Evolutionary conservation across 1,284 basidiomycete genomes (phyloP).

Genomic region (Ceratobasidium sp.): DNA sequence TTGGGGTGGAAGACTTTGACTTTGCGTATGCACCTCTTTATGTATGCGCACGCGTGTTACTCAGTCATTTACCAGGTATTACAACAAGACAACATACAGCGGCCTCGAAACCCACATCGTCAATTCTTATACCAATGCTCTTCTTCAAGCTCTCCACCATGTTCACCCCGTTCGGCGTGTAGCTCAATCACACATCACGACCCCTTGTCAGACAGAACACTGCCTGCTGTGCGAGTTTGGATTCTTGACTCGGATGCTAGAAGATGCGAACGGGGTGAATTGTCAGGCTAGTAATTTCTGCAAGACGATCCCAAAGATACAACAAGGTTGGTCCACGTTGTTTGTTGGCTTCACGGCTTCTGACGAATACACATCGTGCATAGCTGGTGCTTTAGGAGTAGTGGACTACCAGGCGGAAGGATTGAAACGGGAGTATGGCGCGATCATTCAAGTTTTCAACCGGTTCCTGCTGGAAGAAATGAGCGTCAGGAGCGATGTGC

Average conservation of each 20-base stretch:
- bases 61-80: slow-evolving; percentile 72
- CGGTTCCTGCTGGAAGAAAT: slow-evolving; percentile 91
- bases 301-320: slow-evolving; percentile 84
- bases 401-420: slow-evolving; percentile 89
- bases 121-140: slow-evolving; percentile 96
- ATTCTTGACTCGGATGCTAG: slow-evolving; percentile 95
- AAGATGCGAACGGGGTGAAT: slow-evolving; percentile 93
- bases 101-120: slow-evolving; percentile 97
- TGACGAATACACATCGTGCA: slow-evolving; percentile 62
- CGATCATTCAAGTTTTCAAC: slow-evolving; percentile 95
- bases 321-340: slow-evolving; percentile 70
- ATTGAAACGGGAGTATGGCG: slow-evolving; percentile 80
- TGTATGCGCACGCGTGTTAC: background rate
- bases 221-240: slow-evolving; percentile 97
- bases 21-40: slow-evolving; percentile 75
- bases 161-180: slow-evolving; percentile 81
- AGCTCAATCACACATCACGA: slow-evolving; percentile 92
- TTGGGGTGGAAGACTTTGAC: slow-evolving; percentile 99
- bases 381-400: slow-evolving; percentile 86
- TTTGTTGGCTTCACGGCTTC: background rate
- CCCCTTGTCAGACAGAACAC: slow-evolving; percentile 88
- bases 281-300: slow-evolving; percentile 98
- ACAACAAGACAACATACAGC: slow-evolving; percentile 90
- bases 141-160: slow-evolving; percentile 94
- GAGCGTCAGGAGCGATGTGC: slow-evolving; percentile 75